Base-by-base conservation (phyloP, 148 eudicot genomes). In the Mesembryanthemum crystallinum region DNA sequence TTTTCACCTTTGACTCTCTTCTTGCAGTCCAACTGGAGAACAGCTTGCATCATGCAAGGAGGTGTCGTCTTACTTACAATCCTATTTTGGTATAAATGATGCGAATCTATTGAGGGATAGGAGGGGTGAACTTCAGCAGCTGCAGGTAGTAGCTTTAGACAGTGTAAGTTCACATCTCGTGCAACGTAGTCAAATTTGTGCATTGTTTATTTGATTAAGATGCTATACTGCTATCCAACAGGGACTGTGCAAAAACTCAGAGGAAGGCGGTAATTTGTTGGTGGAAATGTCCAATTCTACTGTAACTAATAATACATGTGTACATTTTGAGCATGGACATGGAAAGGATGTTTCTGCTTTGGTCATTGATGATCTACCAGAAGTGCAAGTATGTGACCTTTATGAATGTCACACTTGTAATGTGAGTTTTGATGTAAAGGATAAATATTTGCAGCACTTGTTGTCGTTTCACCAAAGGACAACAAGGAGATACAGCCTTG, bases 41-140 rank as follows among this genome's bases (percentile, higher is more conserved):
- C 89, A 87, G 14, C 82, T 89, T 78, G n/a, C 75, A 73, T 83
- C 93, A 43, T 86, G 91, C 84, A 88, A 85, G 73, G 93, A 89
- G 68, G 91, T 80, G 68, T 79, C 89, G 17, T 83, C 85, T 25
- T 89, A 81, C 86, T 76, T 89, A 61, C 80, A 75, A 42, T 80
- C 89, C 61, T 75, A 88, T 76, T 83, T 89, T 39, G 84, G 80
- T 27, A 67, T 74, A 64, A 71, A 76, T 61, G 83, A 81, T 68
- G 79, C 78, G 37, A 74, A 71, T 71, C 84, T 76, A 61, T 72
- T 79, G 83, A 68, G 79, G 81, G 85, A 81, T 63, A 79, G 30
- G 65, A 80, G 77, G 64, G 82, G 62, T 52, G 82, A 76, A 69
- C 69, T 54, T 73, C 86, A 79, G 55, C 86, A 84, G 70, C 72